Conservation (phyloP, 345 rosid genomes). For the Balakata baccata region DNA sequence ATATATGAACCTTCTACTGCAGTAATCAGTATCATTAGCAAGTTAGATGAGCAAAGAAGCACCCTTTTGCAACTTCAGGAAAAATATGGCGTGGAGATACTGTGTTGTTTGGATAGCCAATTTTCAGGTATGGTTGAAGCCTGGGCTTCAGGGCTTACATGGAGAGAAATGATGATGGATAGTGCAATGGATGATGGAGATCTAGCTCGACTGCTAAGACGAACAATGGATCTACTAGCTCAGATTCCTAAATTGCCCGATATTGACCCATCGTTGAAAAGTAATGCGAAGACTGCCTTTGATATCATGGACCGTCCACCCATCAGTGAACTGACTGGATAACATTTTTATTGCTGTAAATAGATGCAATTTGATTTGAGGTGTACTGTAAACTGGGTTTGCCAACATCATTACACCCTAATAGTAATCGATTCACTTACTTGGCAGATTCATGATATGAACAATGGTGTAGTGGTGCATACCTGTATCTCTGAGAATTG, state of each 20-base stretch:
- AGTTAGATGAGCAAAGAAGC: conserved; percentile 63
- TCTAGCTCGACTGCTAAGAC: conserved; percentile 75
- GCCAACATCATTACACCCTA: not conserved
- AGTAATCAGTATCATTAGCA: conserved; percentile 45
- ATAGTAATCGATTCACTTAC: not conserved
- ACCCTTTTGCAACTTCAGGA: conserved; percentile 64
- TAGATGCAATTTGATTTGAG: not conserved
- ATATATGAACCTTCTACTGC: conserved; percentile 70
- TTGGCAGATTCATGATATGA: not conserved
- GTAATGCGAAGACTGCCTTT: conserved; percentile 58
- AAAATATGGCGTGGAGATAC: conserved; percentile 68
- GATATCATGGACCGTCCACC: conserved; percentile 92
- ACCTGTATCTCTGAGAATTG: not conserved
- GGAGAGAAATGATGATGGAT: conserved; percentile 96
- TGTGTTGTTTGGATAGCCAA: conserved; percentile 75
- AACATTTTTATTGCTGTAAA: conserved; percentile 7
- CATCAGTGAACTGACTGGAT: conserved; percentile 85
- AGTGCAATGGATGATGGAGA: conserved; percentile 97
- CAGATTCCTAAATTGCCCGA: conserved; percentile 95
- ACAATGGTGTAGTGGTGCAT: not conserved
- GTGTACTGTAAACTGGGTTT: not conserved
- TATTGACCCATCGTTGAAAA: conserved; percentile 59
- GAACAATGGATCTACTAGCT: conserved; percentile 76
- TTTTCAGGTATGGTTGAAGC: conserved; percentile 99
- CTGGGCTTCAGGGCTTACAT: conserved; percentile 92